A percentile compares a stretch with the other conserved stretches of the same genome.
These are phyloP conservation scores for Cadophora sp. DNA, from an alignment of 2,329 filamentous ascomycete genomes.

Conservation along the genomic window DNA sequence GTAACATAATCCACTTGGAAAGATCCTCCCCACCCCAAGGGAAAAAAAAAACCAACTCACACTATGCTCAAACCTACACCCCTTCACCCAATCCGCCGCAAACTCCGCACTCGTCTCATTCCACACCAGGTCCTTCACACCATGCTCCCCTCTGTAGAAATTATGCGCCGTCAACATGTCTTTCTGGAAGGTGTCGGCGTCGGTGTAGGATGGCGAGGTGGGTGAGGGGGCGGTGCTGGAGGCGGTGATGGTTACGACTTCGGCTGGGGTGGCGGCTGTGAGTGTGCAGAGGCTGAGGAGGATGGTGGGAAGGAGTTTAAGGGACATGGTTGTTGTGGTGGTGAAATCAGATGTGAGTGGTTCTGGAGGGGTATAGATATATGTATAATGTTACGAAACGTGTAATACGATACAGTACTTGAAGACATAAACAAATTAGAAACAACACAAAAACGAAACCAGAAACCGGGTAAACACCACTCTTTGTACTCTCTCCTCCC, in stretches of 20 bases:
- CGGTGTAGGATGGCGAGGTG: constrained; percentile 49
- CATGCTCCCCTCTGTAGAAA: constrained; percentile 67
- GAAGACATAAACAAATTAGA: not conserved
- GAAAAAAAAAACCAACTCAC: constrained; percentile 33
- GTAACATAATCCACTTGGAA: too few species aligned
- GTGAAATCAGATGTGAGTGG: not conserved
- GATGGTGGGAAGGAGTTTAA: constrained; percentile 9
- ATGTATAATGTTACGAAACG: too few species aligned
- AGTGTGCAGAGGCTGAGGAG: constrained; percentile 13
- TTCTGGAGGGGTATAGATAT: not conserved
- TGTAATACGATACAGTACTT: too few species aligned
- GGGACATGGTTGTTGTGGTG: not conserved
- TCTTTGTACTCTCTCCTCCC: constrained; percentile 1
- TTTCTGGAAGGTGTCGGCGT: constrained; percentile 49
- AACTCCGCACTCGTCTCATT: constrained; percentile 67
- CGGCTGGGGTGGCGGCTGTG: not conserved
- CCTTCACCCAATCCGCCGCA: constrained; percentile 56
- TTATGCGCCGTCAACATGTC: constrained; percentile 73
- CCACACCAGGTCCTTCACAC: constrained; percentile 65
- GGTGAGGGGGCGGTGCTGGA: constrained; percentile 19
- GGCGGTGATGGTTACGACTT: constrained; percentile 52
- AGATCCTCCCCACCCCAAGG: not conserved
- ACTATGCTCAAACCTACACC: constrained; percentile 60
- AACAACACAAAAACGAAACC: not conserved
- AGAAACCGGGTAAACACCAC: not conserved